Evolutionary conservation across 352 stramenopile genomes (phyloP).

Genomic region (Phytopythium sindhum): DNA sequence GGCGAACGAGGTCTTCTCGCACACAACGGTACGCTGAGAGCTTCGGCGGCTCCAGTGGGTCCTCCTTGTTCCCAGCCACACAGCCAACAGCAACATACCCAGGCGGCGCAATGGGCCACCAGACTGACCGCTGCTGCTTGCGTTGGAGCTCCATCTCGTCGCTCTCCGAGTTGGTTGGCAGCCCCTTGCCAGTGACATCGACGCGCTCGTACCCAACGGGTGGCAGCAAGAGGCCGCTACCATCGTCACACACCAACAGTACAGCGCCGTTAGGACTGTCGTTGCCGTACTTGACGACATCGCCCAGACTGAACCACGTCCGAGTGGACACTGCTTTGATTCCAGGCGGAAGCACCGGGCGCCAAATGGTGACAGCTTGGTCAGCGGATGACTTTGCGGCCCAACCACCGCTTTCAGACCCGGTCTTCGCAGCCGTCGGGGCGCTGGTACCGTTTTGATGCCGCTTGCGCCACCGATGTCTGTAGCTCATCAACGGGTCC

Average conservation of each 20-base stretch:
- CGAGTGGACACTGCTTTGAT: conserved; percentile 28
- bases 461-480: conserved; percentile 79
- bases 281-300: conserved; percentile 61
- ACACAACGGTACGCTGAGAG: conserved; percentile 56
- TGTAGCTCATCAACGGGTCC: conserved; percentile 73
- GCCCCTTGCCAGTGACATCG: conserved; percentile 77
- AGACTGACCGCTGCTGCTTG: conserved; percentile 82
- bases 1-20: conserved; percentile 73
- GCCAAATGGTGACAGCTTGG: conserved; percentile 70
- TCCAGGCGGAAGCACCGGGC: conserved; percentile 38
- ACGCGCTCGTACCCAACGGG: conserved; percentile 78
- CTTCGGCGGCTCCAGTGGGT: conserved; percentile 68
- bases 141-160: conserved; percentile 63
- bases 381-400: conserved; percentile 44
- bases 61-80: conserved; percentile 74
- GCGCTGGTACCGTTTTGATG: not conserved
- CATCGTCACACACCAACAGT: conserved; percentile 56
- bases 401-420: conserved; percentile 15
- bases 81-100: conserved; percentile 78
- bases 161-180: conserved; percentile 73
- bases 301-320: conserved; percentile 70
- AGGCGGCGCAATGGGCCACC: conserved; percentile 76
- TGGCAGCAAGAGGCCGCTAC: conserved; percentile 44
- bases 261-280: conserved; percentile 54
- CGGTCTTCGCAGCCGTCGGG: not conserved